These are phyloP conservation scores for Triadica sebifera DNA, from an alignment of 345 rosid species.

Conservation along the genomic window DNA sequence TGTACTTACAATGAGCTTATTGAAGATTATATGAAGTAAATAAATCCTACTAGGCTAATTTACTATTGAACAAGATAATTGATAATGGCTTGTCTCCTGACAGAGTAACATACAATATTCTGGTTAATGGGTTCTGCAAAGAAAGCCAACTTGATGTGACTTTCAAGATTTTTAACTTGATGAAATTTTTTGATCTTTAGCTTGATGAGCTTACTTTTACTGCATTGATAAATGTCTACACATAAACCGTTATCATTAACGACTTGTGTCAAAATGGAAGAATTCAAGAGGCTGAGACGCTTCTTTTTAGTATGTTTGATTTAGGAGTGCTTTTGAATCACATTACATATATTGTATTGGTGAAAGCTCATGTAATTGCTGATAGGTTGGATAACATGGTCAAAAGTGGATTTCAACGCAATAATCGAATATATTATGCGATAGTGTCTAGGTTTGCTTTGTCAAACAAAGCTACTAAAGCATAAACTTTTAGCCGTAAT, in stretches of 20 bases:
- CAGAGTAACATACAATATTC: constrained; percentile 37
- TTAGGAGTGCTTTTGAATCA: constrained; percentile 45
- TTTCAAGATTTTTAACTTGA: constrained; percentile 35
- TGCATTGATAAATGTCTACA: constrained; percentile 38
- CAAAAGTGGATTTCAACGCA: constrained; percentile 38
- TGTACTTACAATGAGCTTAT: constrained; percentile 57
- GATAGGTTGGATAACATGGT: constrained; percentile 41
- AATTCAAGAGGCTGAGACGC: constrained; percentile 40
- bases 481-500: not conserved
- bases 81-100: constrained; percentile 41
- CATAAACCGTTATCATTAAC: constrained; percentile 45
- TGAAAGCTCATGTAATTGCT: constrained; percentile 37
- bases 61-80: constrained; percentile 36
- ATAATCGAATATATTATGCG: constrained; percentile 29
- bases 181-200: constrained; percentile 30
- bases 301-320: constrained; percentile 37
- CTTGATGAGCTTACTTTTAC: constrained; percentile 41
- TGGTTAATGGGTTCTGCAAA: constrained; percentile 47
- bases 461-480: constrained; percentile 19
- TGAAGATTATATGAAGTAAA: constrained; percentile 49
- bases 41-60: constrained; percentile 36
- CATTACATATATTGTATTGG: constrained; percentile 42
- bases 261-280: constrained; percentile 47
- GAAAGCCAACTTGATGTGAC: constrained; percentile 41
- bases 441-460: constrained; percentile 33